Evolutionary conservation across 208 protist species (phyloP), one percentile per base, ranked within the genome.

Genomic region (Trypanosoma avium): DNA sequence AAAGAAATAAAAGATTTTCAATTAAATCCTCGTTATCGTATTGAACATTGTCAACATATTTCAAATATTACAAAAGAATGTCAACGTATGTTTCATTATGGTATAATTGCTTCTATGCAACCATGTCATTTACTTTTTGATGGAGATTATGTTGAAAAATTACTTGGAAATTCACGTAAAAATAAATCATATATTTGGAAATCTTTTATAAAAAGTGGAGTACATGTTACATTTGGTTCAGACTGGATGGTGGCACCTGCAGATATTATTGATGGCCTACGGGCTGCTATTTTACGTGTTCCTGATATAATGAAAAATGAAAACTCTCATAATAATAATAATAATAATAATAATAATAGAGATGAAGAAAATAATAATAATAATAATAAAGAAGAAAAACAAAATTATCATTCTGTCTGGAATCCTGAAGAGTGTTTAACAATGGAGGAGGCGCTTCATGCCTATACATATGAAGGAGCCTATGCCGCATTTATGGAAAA

Each of bases 81-180:
- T 12, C 17, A 47, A 13, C 57, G 73, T 52, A 87, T 92, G 72
- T 24, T 57, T 47, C 57, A 33, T 27, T 33, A 76, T 50, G 62
- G 61, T 49, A 82, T 89, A 49, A 84, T 87, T 57, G 85, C 85
- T n/a, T 84, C 72, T 15, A 84, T 92, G 77, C 85, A 92, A 69
- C 85, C 85, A 12, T 78, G 69, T 40, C 81, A 88, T 30, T 53
- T 92, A 6, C 64, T 79, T 13, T 84, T 84, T 24, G 81, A 92
- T 57, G 73, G 73, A 30, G 63, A 82, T 56, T 86, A 83, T 56
- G 58, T 82, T 30, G 79, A 86, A 26, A 50, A 12, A 30, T 48
- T 92, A 46, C 58, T 84, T 9, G 75, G 77, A 26, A 33, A 60
- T 32, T 54, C 60, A 19, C 74, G 77, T 40, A 79, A 79, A 61